Conservation (phyloP, 768 basidiomycete genomes). For the Rhizopogon vulgaris region DNA sequence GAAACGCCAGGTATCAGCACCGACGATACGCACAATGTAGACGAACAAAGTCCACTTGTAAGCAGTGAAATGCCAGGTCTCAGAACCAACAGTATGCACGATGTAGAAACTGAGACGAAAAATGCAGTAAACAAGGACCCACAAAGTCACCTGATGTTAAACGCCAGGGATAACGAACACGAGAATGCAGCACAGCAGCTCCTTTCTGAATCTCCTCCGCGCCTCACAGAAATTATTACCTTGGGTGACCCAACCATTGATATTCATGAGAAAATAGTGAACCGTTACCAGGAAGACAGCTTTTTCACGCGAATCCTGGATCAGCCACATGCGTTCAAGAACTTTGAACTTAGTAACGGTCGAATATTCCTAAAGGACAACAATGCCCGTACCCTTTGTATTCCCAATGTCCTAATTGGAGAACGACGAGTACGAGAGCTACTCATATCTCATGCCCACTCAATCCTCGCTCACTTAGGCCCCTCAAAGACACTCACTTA, state of each 20-base stretch:
- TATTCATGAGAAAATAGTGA: conserved; percentile 9
- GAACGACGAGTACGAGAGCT: conserved; percentile 10
- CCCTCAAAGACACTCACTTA: conserved; percentile 17
- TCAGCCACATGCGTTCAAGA: conserved; percentile 16
- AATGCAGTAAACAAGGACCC: too few species aligned
- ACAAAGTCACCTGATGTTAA: too few species aligned
- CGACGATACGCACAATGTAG: too few species aligned
- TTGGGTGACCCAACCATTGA: conserved; percentile 9
- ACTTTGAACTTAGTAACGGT: conserved; percentile 10
- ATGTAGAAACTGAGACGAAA: too few species aligned
- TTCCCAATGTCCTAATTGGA: conserved; percentile 11
- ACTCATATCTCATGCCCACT: conserved; percentile 21
- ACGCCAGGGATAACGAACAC: too few species aligned
- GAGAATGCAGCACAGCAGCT: too few species aligned
- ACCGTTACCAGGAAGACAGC: background rate
- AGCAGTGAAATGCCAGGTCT: too few species aligned
- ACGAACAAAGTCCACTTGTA: too few species aligned
- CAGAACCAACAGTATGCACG: too few species aligned
- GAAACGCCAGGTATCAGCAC: too few species aligned
- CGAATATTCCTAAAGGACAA: conserved; percentile 10
- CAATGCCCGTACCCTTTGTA: conserved; percentile 12
- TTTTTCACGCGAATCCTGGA: conserved; percentile 18
- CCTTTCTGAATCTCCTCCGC: too few species aligned
- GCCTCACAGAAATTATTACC: background rate
- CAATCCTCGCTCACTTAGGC: conserved; percentile 20